These are phyloP conservation scores for Trichoderma koningiopsis DNA, from an alignment of 2,329 filamentous ascomycete genomes.

Conservation along the genomic window DNA sequence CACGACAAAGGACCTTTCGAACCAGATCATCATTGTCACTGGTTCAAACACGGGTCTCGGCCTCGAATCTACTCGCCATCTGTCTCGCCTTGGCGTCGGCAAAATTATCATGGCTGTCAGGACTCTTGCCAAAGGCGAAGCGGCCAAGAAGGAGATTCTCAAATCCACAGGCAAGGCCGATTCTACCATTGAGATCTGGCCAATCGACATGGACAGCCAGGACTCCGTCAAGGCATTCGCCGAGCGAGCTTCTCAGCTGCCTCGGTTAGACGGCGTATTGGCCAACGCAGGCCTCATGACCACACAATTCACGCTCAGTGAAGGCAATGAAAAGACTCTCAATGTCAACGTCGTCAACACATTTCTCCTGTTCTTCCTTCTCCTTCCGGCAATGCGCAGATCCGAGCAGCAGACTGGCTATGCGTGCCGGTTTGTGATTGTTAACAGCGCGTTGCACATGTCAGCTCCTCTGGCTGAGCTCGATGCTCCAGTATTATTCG, in stretches of 20 bases:
- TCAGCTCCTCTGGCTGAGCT: not conserved
- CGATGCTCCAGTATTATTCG: not conserved
- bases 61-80: constrained; percentile 44
- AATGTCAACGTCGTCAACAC: constrained; percentile 27
- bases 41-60: constrained; percentile 44
- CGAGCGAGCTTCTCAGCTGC: constrained; percentile 11
- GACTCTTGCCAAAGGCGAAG: constrained; percentile 40
- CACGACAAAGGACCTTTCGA: not conserved
- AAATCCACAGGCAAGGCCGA: constrained; percentile 28
- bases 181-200: constrained; percentile 26
- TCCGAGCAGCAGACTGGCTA: not conserved
- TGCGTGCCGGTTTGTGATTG: constrained; percentile 2
- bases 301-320: not conserved
- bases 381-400: constrained; percentile 13
- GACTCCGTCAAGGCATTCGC: constrained; percentile 23
- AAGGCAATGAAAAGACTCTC: constrained; percentile 18
- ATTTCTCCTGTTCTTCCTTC: constrained; percentile 20
- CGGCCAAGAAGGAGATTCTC: constrained; percentile 40
- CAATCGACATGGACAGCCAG: constrained; percentile 25
- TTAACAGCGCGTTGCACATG: constrained; percentile 10
- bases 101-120: constrained; percentile 46
- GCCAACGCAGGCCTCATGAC: constrained; percentile 24
- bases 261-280: constrained; percentile 22
- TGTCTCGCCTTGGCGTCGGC: constrained; percentile 39
- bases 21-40: constrained; percentile 40